Evolutionary conservation across 805 yeast species (phyloP), one percentile per base, ranked within the genome.

Genomic region (baker's yeast (Saccharomyces cerevisiae)): DNA sequence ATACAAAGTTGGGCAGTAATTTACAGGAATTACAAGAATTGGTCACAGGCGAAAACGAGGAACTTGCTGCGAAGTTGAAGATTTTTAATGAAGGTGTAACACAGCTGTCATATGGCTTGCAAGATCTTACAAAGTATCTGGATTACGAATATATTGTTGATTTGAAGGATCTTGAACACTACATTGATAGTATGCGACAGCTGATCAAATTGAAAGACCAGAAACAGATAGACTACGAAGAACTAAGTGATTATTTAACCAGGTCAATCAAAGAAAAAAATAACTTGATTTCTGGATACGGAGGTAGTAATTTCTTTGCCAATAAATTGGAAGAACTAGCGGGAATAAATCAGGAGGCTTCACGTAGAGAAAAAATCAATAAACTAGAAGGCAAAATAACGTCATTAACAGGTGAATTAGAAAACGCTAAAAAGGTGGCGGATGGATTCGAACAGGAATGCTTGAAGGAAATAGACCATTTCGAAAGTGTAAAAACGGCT

Each of bases 151-250:
- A 89, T 64, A 76, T 89, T 50, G 87, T 88, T 1, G 83, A 95
- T 11, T 72, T 94, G 59, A 85, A 87, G 60, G 98, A 94, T 69
- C 77, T 94, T 70, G 89, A 92, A 58, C 91, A 88, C 70, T 94
- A 87, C 61, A 80, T 85, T 48, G 74, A 73, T 50, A 80, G 86
- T 24, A 72, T 87, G 60, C 82, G 82, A 63, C 81, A 78, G 57
- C 73, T 92, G 55, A 79, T 94, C 52, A 90, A 86, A 65, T 77
- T 87, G 54, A 89, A 92, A 59, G 98, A 92, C 64, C 90, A 89
- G 66, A 91, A 91, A 68, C 91, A 88, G 62, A 80, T 92, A 28
- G 99, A 92, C 68, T 84, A 85, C 64, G 97, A 94, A 66, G 95
- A 87, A 51, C 74, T 92, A 47, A 80, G 82, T 43, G 95, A 87